Evolutionary conservation across 768 basidiomycete species (phyloP), one percentile per base, ranked within the genome.

Genomic region (Tremella fuciformis): DNA sequence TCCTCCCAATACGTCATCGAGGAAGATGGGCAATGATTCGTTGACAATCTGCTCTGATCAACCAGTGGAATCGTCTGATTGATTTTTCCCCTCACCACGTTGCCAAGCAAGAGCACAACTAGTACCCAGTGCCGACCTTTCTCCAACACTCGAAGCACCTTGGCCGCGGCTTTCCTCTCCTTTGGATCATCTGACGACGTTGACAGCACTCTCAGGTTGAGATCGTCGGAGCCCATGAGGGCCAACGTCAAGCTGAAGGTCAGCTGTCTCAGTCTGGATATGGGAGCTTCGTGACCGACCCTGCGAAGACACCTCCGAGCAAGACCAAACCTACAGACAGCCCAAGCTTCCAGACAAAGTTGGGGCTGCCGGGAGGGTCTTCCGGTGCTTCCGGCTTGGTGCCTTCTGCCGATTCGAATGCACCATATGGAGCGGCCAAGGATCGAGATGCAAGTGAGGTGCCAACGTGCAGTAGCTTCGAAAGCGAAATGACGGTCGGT

Each of bases 91-190:
- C 77, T 54, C 53, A 79, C 77, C 38, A 96, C 92, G 74, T 97
- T 96, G 57, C 88, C 84, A 0, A 97, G 80, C 1, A 98, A 82
- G 1, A 98, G 81, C 8, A 91, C 92, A 52, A 96, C 93, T 8
- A 98, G 83, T 13, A 97, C 91, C 94, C 94, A 92, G 76, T 92
- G 90, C 2, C 89, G 83, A 0, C 89, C 88, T 63, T 80, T 83
- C 38, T 79, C 75, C 82, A 85, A 77, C 15, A 85, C 73, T 25
- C 68, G 75, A 34, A 84, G 71, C 1, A 85, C 84, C 62, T 77
- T 79, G 9, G 60, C 49, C 1, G 79, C 79, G 16, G 78, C 65
- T 48, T 65, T 70, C 66, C 83, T 82, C 76, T 93, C 88, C 19
- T 67, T 80, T 4, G 78, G 62, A 71, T 90, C 82, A n/a, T 88